A percentile compares a stretch with the other conserved stretches of the same genome.
Conservation (phyloP, 2,329 filamentous ascomycete genomes). For the Colletotrichum sp. region DNA sequence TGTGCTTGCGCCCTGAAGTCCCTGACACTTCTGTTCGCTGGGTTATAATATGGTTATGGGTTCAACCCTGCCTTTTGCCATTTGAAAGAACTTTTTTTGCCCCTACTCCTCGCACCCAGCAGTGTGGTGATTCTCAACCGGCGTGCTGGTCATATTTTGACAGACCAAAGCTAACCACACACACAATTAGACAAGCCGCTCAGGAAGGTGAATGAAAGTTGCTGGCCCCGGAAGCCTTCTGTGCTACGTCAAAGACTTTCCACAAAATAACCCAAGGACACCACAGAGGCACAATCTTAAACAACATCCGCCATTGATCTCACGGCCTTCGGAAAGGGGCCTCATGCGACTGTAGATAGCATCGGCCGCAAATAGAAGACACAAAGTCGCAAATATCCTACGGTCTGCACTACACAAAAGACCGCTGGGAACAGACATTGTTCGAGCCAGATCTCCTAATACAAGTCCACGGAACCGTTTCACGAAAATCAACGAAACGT, state of each 20-base stretch:
- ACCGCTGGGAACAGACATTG: not conserved
- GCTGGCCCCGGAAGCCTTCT: rapidly evolving
- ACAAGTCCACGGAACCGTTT: not conserved
- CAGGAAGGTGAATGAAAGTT: not conserved
- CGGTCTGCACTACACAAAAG: not conserved
- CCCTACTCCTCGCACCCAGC: not conserved
- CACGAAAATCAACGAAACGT: not conserved
- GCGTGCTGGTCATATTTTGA: not conserved
- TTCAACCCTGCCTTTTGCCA: not conserved
- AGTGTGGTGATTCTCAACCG: not conserved
- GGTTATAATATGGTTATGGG: not conserved
- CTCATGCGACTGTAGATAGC: rapidly evolving
- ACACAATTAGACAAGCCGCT: not conserved
- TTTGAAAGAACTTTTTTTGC: not conserved
- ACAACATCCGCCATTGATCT: not conserved
- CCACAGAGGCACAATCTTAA: not conserved
- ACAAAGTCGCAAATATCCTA: not conserved
- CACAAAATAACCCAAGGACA: not conserved
- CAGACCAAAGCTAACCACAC: not conserved
- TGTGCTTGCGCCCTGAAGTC: not conserved
- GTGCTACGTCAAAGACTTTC: not conserved
- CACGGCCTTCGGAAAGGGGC: not conserved
- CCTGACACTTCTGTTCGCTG: not conserved
- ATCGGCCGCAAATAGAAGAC: not conserved
- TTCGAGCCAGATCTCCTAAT: rapidly evolving